Evolutionary conservation across 768 basidiomycete species (phyloP), one percentile per base, ranked within the genome.

Genomic region (Ramaria sp.): DNA sequence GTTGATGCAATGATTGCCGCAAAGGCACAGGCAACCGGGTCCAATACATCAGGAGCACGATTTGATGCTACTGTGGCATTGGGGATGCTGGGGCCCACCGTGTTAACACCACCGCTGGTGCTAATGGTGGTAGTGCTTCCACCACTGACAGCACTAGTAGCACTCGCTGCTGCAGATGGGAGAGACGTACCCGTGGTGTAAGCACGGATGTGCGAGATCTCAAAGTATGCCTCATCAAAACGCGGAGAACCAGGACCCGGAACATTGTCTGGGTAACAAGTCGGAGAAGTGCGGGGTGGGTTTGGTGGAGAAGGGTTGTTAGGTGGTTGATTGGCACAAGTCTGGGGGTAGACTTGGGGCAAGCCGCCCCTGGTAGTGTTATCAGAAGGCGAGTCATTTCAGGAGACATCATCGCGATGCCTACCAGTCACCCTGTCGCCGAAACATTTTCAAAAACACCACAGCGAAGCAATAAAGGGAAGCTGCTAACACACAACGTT

Each of bases 201-300:
- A 11, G 81, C 79, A 17, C 82, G 80, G 31, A 89, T 69, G 60
- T 82, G 82, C 53, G 75, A 73, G 63, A 88, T 73, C 67, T 87
- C 84, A 62, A 86, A 89, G 68, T 79, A 84, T 1, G 82, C 81
- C 13, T 73, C 61, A 67, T 78, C 78, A 66, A 75, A 83, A 53
- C 74, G 74, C n/a, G 75, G 76, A 54, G 75, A 73, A 13, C 79
- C 79, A 7, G 76, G 67, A 12, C 80, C 78, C 5, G 77, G 72
- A 22, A 84, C 81, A 62, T 76, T 76, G 64, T 78, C 75, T 20
- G 74, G 70, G 65, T 83, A 81, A 71, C 78, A 63, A 30, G 55
- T 27, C 17, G 24, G 37, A 30, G 47, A 17, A 53, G 51, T 31
- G 13, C 51, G 42, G 22, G 41, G 47, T 41, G 38, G 42, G 19